A percentile compares a stretch with the other conserved stretches of the same genome.
Conservation (phyloP, 2,329 filamentous ascomycete genomes). For the Curvularia spicifera region DNA sequence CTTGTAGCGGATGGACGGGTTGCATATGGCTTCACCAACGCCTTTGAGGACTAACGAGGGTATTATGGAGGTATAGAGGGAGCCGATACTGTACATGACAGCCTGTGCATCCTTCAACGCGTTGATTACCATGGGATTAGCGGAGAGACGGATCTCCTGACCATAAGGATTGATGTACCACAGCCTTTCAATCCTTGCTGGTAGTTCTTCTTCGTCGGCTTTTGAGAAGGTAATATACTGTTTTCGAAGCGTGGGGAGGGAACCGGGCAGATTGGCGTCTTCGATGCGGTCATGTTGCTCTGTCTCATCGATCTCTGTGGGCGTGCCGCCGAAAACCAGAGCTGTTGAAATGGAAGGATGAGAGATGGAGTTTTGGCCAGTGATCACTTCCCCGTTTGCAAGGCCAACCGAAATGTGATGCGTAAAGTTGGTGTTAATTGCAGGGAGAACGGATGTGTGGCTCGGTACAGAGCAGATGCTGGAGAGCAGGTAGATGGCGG, state of each 20-base stretch:
- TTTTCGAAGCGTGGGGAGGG: slow-evolving; percentile 77
- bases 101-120: slow-evolving; percentile 69
- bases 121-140: slow-evolving; percentile 79
- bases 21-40: slow-evolving; percentile 69
- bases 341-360: slow-evolving; percentile 42
- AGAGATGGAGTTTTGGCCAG: slow-evolving; percentile 76
- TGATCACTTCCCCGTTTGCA: slow-evolving; percentile 76
- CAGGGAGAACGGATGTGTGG: slow-evolving; percentile 79
- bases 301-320: slow-evolving; percentile 49
- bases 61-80: slow-evolving; percentile 86
- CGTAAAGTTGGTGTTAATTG: slow-evolving; percentile 93
- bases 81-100: slow-evolving; percentile 92
- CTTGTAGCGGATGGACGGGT: slow-evolving; percentile 66
- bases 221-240: slow-evolving; percentile 87
- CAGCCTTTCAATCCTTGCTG: slow-evolving; percentile 77
- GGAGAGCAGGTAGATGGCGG: slow-evolving; percentile 86
- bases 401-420: slow-evolving; percentile 91
- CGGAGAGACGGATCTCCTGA: slow-evolving; percentile 86
- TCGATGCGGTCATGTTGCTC: slow-evolving; percentile 71
- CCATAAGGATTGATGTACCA: slow-evolving; percentile 99
- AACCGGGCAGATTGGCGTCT: slow-evolving; percentile 82
- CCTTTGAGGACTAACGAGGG: slow-evolving; percentile 81
- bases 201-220: slow-evolving; percentile 72
- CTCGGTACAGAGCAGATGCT: slow-evolving; percentile 84
- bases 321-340: slow-evolving; percentile 27